Evolutionary conservation across 352 stramenopile genomes (phyloP).

Genomic region (Peronosclerospora sorghi): DNA sequence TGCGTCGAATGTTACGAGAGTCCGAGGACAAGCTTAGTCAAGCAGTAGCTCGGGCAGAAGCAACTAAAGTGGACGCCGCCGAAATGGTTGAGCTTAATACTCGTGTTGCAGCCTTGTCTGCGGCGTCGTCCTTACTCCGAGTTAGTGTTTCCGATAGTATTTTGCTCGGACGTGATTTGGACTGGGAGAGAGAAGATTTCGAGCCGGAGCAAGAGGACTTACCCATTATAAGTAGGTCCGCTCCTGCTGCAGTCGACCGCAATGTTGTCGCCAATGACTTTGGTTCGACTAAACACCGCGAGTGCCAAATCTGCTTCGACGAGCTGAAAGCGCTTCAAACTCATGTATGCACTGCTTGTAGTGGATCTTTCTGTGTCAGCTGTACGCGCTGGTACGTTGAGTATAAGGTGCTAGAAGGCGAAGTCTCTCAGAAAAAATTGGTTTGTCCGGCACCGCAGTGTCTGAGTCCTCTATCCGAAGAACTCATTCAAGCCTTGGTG

Average conservation of each 20-base stretch:
- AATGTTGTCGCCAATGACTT: constrained; percentile 10
- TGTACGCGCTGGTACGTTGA: constrained; percentile 68
- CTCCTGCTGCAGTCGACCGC: constrained; percentile 5
- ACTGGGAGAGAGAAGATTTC: constrained; percentile 6
- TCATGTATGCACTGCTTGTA: constrained; percentile 38
- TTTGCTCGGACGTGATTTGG: not conserved
- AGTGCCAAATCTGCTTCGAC: constrained; percentile 75
- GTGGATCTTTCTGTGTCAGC: constrained; percentile 35
- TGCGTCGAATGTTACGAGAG: constrained; percentile 15
- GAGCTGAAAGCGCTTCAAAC: constrained; percentile 31
- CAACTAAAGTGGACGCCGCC: constrained; percentile 11
- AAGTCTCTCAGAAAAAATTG: constrained; percentile 63
- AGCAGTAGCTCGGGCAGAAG: constrained; percentile 15
- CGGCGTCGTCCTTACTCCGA: constrained; percentile 24
- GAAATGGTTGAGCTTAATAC: constrained; percentile 29
- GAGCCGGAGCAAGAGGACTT: constrained; percentile 9
- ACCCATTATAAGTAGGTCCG: constrained; percentile 7
- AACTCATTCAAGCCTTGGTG: constrained; percentile 44
- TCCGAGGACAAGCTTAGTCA: constrained; percentile 17
- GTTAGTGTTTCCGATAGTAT: constrained; percentile 35
- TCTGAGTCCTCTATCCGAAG: constrained; percentile 29
- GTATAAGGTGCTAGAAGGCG: constrained; percentile 65
- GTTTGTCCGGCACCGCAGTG: constrained; percentile 60
- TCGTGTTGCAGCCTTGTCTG: constrained; percentile 28
- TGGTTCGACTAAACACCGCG: constrained; percentile 16